These are phyloP conservation scores for Ustilago trichophora DNA, from an alignment of 1,284 basidiomycete species.

Conservation along the genomic window DNA sequence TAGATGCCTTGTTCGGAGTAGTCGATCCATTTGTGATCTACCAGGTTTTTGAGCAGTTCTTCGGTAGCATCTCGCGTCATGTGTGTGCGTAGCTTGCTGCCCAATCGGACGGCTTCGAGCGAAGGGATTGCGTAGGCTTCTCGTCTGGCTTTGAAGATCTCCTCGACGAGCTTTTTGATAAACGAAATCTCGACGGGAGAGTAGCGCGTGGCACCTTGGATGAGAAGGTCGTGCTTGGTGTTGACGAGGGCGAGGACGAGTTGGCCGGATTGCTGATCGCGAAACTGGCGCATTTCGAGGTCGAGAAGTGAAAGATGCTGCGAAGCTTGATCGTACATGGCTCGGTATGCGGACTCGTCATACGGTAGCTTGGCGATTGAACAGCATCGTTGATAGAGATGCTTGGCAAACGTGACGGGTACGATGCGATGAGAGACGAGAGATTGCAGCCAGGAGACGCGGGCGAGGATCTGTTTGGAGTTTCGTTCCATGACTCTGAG, in stretches of 20 bases:
- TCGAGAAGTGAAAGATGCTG: constrained; percentile 33
- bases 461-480: constrained; percentile 11
- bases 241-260: constrained; percentile 53
- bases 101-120: constrained; percentile 71
- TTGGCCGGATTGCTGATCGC: constrained; percentile 39
- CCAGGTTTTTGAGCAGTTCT: constrained; percentile 77
- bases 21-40: constrained; percentile 80
- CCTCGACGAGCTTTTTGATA: constrained; percentile 71
- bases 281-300: constrained; percentile 50
- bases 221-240: constrained; percentile 51
- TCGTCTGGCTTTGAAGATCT: constrained; percentile 81
- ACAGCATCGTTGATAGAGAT: constrained; percentile 39
- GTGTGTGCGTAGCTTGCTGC: constrained; percentile 73
- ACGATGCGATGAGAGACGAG: constrained; percentile 48
- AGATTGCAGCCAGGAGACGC: constrained; percentile 41
- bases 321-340: constrained; percentile 23
- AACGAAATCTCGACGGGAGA: constrained; percentile 48
- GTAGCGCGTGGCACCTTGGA: constrained; percentile 57
- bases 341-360: constrained; percentile 13
- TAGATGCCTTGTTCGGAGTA: constrained; percentile 78
- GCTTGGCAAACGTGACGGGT: constrained; percentile 32
- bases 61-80: constrained; percentile 81
- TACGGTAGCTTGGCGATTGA: constrained; percentile 12
- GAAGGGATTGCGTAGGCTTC: constrained; percentile 80
- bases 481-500: constrained; percentile 3